Evolutionary conservation across 352 stramenopile genomes (phyloP).

Genomic region (Globisporangium heterothallicum): DNA sequence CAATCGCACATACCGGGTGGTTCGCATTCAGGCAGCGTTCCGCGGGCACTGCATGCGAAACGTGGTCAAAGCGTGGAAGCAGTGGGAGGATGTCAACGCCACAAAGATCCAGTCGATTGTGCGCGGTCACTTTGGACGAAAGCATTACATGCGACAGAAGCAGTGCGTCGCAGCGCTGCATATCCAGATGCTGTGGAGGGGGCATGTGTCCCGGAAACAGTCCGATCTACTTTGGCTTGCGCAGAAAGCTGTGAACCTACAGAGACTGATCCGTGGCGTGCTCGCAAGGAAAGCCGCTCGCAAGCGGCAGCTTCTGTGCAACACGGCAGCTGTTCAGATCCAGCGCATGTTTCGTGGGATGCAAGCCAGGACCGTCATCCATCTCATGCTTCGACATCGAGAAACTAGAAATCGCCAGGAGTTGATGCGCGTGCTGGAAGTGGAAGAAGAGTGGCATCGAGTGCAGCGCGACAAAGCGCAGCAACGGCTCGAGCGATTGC

Average conservation of each 20-base stretch:
- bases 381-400: slow-evolving; percentile 38
- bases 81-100: slow-evolving; percentile 56
- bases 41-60: slow-evolving; percentile 44
- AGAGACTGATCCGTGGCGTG: slow-evolving; percentile 47
- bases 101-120: slow-evolving; percentile 62
- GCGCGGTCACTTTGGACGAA: slow-evolving; percentile 37
- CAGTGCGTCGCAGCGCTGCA: slow-evolving; percentile 33
- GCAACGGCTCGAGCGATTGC: slow-evolving; percentile 43
- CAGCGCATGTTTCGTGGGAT: slow-evolving; percentile 69
- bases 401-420: slow-evolving; percentile 62
- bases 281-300: slow-evolving; percentile 36
- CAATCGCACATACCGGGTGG: slow-evolving; percentile 41
- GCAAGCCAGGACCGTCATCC: slow-evolving; percentile 28
- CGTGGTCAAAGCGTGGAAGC: slow-evolving; percentile 39
- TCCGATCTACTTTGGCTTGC: slow-evolving; percentile 52
- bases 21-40: slow-evolving; percentile 52
- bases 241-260: slow-evolving; percentile 37
- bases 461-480: slow-evolving; percentile 53
- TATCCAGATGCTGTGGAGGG: slow-evolving; percentile 68
- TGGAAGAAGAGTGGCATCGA: slow-evolving; percentile 63
- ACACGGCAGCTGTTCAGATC: slow-evolving; percentile 39
- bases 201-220: slow-evolving; percentile 30
- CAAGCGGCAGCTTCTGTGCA: slow-evolving; percentile 8
- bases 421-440: slow-evolving; percentile 64
- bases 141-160: slow-evolving; percentile 6